These are phyloP conservation scores for Paraglomus brasilianum DNA, from an alignment of 192 early-diverging fungal genomes.

Conservation along the genomic window DNA sequence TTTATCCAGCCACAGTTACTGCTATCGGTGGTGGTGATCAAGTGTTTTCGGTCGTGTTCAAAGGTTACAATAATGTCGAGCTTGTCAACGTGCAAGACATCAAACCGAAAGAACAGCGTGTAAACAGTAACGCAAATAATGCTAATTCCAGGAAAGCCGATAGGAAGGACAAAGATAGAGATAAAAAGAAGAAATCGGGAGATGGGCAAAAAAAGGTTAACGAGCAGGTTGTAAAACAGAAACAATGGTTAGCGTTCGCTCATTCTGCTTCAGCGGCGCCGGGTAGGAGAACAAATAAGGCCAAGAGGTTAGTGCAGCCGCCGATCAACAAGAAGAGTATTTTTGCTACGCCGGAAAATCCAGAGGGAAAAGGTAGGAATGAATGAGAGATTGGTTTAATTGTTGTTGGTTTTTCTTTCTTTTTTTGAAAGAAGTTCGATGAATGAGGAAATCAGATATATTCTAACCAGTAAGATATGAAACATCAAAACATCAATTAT, in stretches of 20 bases:
- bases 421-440: not conserved
- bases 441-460: not conserved
- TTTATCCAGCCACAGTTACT: conserved; percentile 63
- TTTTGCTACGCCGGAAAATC: conserved; percentile 80
- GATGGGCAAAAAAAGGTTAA: conserved; percentile 47
- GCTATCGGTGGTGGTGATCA: conserved; percentile 53
- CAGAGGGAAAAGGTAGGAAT: conserved; percentile 61
- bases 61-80: conserved; percentile 59
- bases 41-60: conserved; percentile 59
- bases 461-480: not conserved
- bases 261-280: conserved; percentile 39
- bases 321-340: conserved; percentile 69
- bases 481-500: not conserved
- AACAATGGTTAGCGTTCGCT: conserved; percentile 75
- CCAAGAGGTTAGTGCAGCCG: conserved; percentile 31
- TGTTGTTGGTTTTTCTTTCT: not conserved
- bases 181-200: conserved; percentile 51
- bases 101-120: conserved; percentile 23
- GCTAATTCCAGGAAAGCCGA: conserved; percentile 35
- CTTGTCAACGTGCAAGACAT: conserved; percentile 43
- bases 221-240: conserved; percentile 70
- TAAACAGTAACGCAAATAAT: conserved; percentile 37
- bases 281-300: conserved; percentile 49
- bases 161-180: conserved; percentile 31
- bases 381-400: not conserved